phyloP scores from a whole-genome alignment of 2,329 filamentous ascomycete genomes.

The Diaporthe velutina region DNA sequence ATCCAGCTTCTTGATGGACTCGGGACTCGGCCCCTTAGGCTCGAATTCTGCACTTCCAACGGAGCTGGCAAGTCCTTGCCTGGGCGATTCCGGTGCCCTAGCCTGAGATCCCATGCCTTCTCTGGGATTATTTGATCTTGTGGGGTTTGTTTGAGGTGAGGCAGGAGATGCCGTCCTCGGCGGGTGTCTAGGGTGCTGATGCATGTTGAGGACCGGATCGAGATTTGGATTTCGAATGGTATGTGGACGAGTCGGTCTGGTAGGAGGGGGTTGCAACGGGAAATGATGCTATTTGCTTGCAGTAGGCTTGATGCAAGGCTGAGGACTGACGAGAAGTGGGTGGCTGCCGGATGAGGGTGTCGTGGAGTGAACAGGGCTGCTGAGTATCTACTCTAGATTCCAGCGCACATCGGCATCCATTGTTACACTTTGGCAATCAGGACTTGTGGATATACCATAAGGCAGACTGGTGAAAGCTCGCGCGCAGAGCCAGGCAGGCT shows the following conservation, averaged over 20 bases:
- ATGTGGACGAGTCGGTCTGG: constrained; percentile 34
- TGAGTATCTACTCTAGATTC: constrained; percentile 46
- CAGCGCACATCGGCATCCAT: constrained; percentile 53
- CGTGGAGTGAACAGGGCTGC: constrained; percentile 31
- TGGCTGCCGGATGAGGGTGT: constrained; percentile 2
- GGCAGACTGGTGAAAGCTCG: constrained; percentile 33
- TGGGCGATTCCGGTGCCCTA: constrained; percentile 58
- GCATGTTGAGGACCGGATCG: constrained; percentile 70
- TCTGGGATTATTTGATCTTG: constrained; percentile 80
- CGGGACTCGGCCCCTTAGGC: constrained; percentile 67
- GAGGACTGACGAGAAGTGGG: background rate
- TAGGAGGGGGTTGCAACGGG: background rate
- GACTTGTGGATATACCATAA: constrained; percentile 26
- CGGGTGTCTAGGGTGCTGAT: constrained; percentile 86
- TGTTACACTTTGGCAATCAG: constrained; percentile 44
- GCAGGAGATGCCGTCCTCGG: constrained; percentile 81
- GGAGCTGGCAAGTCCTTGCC: constrained; percentile 58
- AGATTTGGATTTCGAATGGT: constrained; percentile 17
- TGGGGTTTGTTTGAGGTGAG: constrained; percentile 78
- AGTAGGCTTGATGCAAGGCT: background rate
- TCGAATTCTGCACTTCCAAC: constrained; percentile 61
- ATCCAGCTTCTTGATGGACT: constrained; percentile 84
- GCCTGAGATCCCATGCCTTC: constrained; percentile 62
- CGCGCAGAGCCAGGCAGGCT: constrained; percentile 32
- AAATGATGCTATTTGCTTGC: background rate